These are phyloP conservation scores for Lipomyces kockii DNA, from an alignment of 805 yeast species.

Conservation along the genomic window DNA sequence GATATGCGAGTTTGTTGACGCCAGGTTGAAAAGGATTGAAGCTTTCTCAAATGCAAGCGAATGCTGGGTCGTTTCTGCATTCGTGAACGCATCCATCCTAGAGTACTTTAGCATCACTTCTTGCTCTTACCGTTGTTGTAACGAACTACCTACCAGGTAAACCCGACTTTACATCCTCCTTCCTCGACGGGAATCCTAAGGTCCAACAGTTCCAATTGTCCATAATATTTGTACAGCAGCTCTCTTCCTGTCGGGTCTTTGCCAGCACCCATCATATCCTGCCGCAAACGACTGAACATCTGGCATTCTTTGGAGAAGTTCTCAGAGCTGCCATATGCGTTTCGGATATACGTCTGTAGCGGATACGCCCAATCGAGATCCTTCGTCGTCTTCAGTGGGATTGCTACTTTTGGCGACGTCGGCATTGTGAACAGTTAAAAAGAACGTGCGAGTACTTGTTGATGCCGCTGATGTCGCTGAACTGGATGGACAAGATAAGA, in stretches of 20 bases:
- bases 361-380: conserved; percentile 70
- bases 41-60: conserved; percentile 92
- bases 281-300: conserved; percentile 61
- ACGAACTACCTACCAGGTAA: conserved; percentile 61
- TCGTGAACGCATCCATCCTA: conserved; percentile 62
- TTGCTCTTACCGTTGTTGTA: not conserved
- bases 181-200: conserved; percentile 70
- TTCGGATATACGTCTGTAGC: conserved; percentile 59
- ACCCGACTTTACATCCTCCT: conserved; percentile 61
- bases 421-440: conserved; percentile 22
- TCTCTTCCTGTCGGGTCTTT: conserved; percentile 55
- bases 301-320: conserved; percentile 63
- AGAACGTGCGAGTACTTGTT: not conserved
- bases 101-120: conserved; percentile 1
- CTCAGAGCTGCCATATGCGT: conserved; percentile 64
- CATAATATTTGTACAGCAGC: conserved; percentile 70
- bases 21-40: conserved; percentile 77
- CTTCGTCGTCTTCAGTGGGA: conserved; percentile 54
- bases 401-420: conserved; percentile 42
- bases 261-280: conserved; percentile 58
- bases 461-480: not conserved
- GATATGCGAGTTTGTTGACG: conserved; percentile 59
- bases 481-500: not conserved
- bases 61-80: conserved; percentile 60
- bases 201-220: conserved; percentile 79